Evolutionary conservation across 306 rosid genomes (phyloP).

Genomic region (Sophora flavescens): DNA sequence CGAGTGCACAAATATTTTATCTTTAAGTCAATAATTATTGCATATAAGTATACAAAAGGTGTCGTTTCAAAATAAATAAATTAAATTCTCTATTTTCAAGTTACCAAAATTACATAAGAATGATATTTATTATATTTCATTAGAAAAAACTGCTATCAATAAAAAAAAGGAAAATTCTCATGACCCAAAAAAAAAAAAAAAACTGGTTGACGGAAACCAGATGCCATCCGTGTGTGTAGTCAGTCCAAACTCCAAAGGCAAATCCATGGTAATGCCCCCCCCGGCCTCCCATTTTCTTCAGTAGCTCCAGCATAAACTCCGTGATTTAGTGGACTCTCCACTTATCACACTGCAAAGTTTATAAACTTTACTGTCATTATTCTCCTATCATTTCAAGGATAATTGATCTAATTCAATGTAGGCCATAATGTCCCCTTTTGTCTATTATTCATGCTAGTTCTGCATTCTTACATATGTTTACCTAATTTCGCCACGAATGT

Average conservation of each 20-base stretch:
- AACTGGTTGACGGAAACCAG: neutral
- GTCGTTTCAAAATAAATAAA: too few relatives aligned
- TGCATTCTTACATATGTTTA: conserved; percentile 8
- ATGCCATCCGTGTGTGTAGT: neutral
- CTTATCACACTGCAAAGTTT: conserved; percentile 16
- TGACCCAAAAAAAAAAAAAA: neutral
- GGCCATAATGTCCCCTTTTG: conserved; percentile 31
- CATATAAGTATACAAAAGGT: too few relatives aligned
- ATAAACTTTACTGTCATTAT: conserved; percentile 25
- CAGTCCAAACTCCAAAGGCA: too few relatives aligned
- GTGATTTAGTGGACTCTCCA: conserved; percentile 46
- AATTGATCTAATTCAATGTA: conserved; percentile 15
- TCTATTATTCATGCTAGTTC: neutral
- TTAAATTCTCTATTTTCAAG: too few relatives aligned
- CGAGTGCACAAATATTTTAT: too few relatives aligned
- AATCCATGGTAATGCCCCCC: conserved; percentile 10
- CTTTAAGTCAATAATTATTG: too few relatives aligned
- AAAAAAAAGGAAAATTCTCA: too few relatives aligned
- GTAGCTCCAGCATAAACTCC: neutral
- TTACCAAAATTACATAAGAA: too few relatives aligned
- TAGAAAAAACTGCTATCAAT: too few relatives aligned
- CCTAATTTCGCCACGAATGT: conserved; percentile 47
- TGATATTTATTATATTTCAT: too few relatives aligned
- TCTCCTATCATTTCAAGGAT: conserved; percentile 35
- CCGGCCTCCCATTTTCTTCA: neutral